Evolutionary conservation across 2,329 filamentous ascomycete species (phyloP).

Genomic region (Metarhizium guizhouense): DNA sequence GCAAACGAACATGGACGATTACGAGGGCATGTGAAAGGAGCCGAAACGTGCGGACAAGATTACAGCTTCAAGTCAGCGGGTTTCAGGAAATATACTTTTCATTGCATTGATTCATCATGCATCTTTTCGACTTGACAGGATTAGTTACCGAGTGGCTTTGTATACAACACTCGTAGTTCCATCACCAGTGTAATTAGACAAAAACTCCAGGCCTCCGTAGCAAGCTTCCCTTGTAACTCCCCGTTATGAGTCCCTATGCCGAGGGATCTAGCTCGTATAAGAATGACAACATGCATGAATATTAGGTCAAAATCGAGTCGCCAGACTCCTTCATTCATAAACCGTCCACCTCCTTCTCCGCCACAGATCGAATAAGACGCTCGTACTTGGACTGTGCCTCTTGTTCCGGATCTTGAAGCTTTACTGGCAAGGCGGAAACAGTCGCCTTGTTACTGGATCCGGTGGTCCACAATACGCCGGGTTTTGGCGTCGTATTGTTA

Average conservation of each 20-base stretch:
- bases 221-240: neutral
- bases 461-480: conserved; percentile 28
- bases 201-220: too few relatives aligned
- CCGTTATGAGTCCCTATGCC: neutral
- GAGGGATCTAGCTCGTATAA: neutral
- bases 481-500: conserved; percentile 14
- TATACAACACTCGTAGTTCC: too few relatives aligned
- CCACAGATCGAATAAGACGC: conserved; percentile 27
- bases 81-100: neutral
- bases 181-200: too few relatives aligned
- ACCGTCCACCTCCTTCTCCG: conserved; percentile 22
- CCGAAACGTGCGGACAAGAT: too few relatives aligned
- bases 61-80: neutral
- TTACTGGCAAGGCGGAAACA: conserved; percentile 10
- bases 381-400: conserved; percentile 26
- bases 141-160: too few relatives aligned
- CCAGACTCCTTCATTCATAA: conserved; percentile 6
- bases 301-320: neutral
- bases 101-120: neutral
- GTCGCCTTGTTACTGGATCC: conserved; percentile 6
- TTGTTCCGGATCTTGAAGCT: conserved; percentile 25
- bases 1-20: too few relatives aligned
- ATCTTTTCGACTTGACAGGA: neutral
- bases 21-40: too few relatives aligned
- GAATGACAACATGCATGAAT: neutral